Percentiles rank a stretch among this genome's conserved stretches.
phyloP scores from a whole-genome alignment of 768 basidiomycete species.

The Hygrophoropsis aurantiaca region DNA sequence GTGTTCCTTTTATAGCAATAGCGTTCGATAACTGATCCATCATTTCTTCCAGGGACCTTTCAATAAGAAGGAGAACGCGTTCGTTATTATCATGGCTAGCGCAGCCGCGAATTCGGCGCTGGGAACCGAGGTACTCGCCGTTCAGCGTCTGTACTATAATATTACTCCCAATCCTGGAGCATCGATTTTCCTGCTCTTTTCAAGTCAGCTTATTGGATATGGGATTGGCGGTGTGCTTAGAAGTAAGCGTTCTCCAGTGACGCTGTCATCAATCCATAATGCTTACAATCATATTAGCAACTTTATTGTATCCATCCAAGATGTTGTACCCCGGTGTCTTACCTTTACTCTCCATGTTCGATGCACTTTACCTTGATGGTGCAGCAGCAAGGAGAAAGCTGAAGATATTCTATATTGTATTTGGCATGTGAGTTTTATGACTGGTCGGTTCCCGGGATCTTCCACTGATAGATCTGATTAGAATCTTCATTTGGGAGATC shows the following conservation, averaged over 20 bases:
- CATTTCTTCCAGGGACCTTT: constrained; percentile 47
- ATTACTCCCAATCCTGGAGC: constrained; percentile 45
- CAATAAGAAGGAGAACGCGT: constrained; percentile 60
- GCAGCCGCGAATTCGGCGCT: constrained; percentile 55
- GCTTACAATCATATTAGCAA: constrained; percentile 10
- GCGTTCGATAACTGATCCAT: no score
- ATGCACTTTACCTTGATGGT: constrained; percentile 42
- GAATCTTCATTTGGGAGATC: constrained; percentile 44
- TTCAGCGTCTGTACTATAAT: constrained; percentile 54
- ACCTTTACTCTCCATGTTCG: constrained; percentile 24
- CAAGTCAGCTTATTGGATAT: constrained; percentile 43
- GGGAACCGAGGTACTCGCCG: constrained; percentile 53
- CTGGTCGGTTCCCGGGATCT: constrained; percentile 2
- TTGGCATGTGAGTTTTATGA: constrained; percentile 11
- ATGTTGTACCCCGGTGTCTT: constrained; percentile 40
- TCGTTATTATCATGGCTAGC: constrained; percentile 57
- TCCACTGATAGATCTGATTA: constrained; percentile 20
- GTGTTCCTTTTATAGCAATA: no score
- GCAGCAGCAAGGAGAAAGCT: constrained; percentile 39
- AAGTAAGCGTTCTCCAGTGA: constrained; percentile 27
- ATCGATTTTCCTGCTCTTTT: constrained; percentile 44
- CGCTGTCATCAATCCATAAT: background rate
- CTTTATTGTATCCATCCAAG: constrained; percentile 43
- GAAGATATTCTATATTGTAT: constrained; percentile 50
- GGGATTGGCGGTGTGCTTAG: constrained; percentile 56